Evolutionary conservation across 2,329 filamentous ascomycete genomes (phyloP), one percentile per base, ranked within the genome.

Genomic region (Lomentospora prolificans): DNA sequence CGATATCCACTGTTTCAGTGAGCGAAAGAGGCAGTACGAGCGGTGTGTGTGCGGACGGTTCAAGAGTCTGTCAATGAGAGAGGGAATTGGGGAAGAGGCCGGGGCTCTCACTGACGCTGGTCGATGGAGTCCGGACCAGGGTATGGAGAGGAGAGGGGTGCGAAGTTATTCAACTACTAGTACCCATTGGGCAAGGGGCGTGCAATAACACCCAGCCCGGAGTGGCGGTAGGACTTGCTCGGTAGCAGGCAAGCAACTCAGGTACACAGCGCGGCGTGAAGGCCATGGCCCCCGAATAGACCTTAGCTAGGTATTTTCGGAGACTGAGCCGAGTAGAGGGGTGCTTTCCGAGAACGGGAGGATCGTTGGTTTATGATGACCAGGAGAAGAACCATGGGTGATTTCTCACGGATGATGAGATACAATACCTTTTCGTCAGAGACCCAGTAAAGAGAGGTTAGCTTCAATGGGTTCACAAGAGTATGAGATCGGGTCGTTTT

Each of bases 281-380:
- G 17, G 17, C 44, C 17, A 48, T 6, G 22, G 22, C 17, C 12
- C 22, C 6, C 7, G 10, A 10, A 33, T 33, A 10, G 19, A 6
- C 28, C 12, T 33, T n/a, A 17, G 22, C 14, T 30, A 31, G 52
- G 36, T 30, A 25, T 27, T 54, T 30, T 55, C 53, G 53, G 53
- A 41, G 39, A 33, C 27, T 44, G 53, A 48, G 53, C 53, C 53
- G 53, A 55, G 53, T 28, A 50, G n/a, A 50, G 53, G 25, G 53
- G 46, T 22, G 27, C 14, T 25, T 50, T 22, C 53, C 41, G 39
- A 33, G 24, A 5, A 10, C 14, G 22, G 41, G n/a, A 25, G 27
- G 25, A 24, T 30, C 24, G 33, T 12, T 48, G 36, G 36, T 19
- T 44, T 22, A 24, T 55, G 39, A 48, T 33, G 53, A 48, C 25